Base-by-base conservation (phyloP, 352 stramenopile genomes). In the Lagenidium sp. region DNA sequence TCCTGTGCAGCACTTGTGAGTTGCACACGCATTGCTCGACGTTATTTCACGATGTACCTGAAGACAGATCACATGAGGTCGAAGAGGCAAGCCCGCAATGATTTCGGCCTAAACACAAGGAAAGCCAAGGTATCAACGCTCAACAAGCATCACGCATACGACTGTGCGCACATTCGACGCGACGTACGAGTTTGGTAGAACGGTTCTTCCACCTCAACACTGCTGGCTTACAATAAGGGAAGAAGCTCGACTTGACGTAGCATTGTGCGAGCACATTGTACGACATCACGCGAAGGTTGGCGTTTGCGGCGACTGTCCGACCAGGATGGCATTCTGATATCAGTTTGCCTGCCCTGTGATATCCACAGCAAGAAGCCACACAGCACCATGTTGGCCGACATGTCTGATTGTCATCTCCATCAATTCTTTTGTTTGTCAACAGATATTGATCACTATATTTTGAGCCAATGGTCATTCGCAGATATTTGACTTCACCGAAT, bases 221-320 rank as follows among this genome's bases (percentile, higher is more conserved):
- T 19, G 57, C 63, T 11, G 65, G 49, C 16, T 66, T 62, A 61
- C 80, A 92, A 47, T 92, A 90, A 32, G 80, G 80, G 47, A 92
- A 92, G 60, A 68, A 88, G 26, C 40, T 72, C 24, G 80, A 92
- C 30, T 68, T 63, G 38, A 90, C 65, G 51, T 89, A 93, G 54
- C 63, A 81, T 48, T 93, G 80, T 24, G 80, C 80, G 24, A 93
- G 57, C 36, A 90, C 80, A 41, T 93, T 93, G 59, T 89, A 93
- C 51, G 77, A 89, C 78, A 93, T 89, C n/a, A 93, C 71, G 2
- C 55, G 40, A 46, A 88, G 57, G 20, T 39, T 41, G 24, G 45
- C 49, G 15, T 50, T 32, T 15, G n/a, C n/a, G n/a, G n/a, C n/a
- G n/a, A n/a, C n/a, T n/a, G 28, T 8, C 28, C 15, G 28, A 32